Evolutionary conservation across 768 basidiomycete species (phyloP).

Genomic region (Lactarius hatsudake): DNA sequence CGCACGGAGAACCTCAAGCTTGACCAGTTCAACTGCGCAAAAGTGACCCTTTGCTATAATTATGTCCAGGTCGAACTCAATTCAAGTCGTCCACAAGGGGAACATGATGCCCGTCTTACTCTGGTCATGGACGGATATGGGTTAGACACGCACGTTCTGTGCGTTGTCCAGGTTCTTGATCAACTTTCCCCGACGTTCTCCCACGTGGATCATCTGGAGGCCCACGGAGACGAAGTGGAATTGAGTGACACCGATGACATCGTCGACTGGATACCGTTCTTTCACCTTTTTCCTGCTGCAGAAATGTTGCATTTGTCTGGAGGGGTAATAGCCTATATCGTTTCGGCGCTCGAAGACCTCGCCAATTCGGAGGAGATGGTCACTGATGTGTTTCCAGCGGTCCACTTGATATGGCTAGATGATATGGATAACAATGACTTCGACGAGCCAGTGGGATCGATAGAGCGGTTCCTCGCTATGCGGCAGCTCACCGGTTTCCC

Average conservation of each 20-base stretch:
- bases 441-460: too few species aligned
- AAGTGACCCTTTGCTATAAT: too few species aligned
- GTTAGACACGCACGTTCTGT: not conserved
- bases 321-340: not conserved
- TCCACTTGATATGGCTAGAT: too few species aligned
- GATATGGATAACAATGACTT: too few species aligned
- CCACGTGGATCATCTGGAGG: not conserved
- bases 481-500: too few species aligned
- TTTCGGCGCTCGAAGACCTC: not conserved
- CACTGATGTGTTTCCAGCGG: not conserved
- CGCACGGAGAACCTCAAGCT: too few species aligned
- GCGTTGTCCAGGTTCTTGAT: not conserved
- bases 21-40: too few species aligned
- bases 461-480: too few species aligned
- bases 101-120: not conserved
- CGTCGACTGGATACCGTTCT: not conserved
- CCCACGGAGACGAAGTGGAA: not conserved
- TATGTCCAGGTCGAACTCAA: too few species aligned
- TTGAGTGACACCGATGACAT: not conserved
- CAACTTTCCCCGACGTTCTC: not conserved
- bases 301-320: not conserved
- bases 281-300: not conserved
- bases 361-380: not conserved
- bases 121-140: rapidly evolving
- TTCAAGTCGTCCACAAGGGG: too few species aligned